Evolutionary conservation across 225 moss, liverwort and hornwort genomes (phyloP).

Genomic region (Physcomitrium patens): DNA sequence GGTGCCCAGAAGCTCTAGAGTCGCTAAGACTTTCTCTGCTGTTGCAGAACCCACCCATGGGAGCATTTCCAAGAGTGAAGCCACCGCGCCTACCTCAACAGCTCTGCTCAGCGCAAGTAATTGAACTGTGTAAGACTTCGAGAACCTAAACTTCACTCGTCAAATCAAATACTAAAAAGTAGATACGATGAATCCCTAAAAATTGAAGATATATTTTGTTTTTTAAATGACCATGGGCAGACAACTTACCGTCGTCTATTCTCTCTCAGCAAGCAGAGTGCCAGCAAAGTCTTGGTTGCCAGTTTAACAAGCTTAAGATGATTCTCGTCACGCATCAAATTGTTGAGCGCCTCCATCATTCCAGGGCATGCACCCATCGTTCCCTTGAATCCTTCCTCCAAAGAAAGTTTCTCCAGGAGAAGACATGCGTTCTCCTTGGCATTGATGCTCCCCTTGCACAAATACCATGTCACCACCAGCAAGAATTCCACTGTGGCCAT

Average conservation of each 20-base stretch:
- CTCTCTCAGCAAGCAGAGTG: slow-evolving; percentile 44
- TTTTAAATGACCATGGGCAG: background rate
- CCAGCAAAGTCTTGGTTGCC: slow-evolving; percentile 46
- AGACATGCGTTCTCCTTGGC: slow-evolving; percentile 37
- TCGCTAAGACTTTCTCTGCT: slow-evolving; percentile 49
- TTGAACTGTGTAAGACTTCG: background rate
- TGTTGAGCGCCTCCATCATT: slow-evolving; percentile 36
- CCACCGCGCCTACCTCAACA: slow-evolving; percentile 43
- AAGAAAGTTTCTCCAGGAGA: slow-evolving; percentile 48
- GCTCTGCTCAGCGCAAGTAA: slow-evolving; percentile 34
- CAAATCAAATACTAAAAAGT: background rate
- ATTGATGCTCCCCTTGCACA: slow-evolving; percentile 41
- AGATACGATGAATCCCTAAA: too few relatives aligned
- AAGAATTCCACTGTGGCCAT: slow-evolving; percentile 46
- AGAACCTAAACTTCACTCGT: background rate
- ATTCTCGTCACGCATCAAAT: slow-evolving; percentile 41
- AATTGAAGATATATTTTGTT: too few relatives aligned
- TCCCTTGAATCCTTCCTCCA: slow-evolving; percentile 44
- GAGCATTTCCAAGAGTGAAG: slow-evolving; percentile 47
- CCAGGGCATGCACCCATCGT: slow-evolving; percentile 37
- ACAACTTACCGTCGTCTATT: slow-evolving; percentile 42
- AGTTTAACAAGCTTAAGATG: slow-evolving; percentile 38
- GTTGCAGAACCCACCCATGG: slow-evolving; percentile 42
- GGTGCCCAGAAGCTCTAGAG: slow-evolving; percentile 45
- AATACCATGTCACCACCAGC: slow-evolving; percentile 35